Conservation (phyloP, 768 basidiomycete genomes). For the Dioszegia hungarica region DNA sequence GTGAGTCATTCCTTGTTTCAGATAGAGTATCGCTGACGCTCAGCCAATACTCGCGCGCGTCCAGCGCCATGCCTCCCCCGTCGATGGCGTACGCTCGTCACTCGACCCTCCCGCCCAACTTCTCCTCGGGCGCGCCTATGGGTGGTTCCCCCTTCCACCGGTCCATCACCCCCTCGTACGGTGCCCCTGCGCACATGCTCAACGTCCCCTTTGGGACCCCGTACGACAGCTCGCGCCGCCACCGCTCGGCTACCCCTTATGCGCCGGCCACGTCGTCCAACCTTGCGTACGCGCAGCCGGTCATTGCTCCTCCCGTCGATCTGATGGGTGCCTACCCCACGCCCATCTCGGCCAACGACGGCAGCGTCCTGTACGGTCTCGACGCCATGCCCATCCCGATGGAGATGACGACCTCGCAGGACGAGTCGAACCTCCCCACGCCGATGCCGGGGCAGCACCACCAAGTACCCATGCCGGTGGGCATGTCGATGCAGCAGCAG, state of each 20-base stretch:
- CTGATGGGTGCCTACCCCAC: conserved; percentile 13
- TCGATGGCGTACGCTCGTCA: conserved; percentile 10
- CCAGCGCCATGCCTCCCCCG: conserved; percentile 14
- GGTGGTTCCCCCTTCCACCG: background rate
- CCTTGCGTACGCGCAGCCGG: conserved; percentile 36
- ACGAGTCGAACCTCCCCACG: background rate
- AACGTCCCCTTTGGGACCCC: background rate
- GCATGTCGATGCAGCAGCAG: background rate
- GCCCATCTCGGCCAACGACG: conserved; percentile 3
- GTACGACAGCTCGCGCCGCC: conserved; percentile 3
- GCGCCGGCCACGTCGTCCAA: conserved; percentile 2
- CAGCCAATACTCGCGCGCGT: conserved; percentile 5
- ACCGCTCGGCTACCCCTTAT: conserved; percentile 14
- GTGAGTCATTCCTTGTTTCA: background rate
- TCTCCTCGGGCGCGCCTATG: background rate
- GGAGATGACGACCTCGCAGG: background rate
- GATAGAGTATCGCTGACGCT: background rate
- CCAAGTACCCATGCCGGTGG: background rate
- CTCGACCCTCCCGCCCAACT: conserved; percentile 17
- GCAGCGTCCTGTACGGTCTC: background rate
- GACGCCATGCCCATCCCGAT: background rate
- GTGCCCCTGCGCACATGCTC: background rate
- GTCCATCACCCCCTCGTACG: background rate
- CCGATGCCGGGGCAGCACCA: background rate
- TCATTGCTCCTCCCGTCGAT: conserved; percentile 9